Evolutionary conservation across 768 basidiomycete genomes (phyloP).

Genomic region (Auricularia sp.): DNA sequence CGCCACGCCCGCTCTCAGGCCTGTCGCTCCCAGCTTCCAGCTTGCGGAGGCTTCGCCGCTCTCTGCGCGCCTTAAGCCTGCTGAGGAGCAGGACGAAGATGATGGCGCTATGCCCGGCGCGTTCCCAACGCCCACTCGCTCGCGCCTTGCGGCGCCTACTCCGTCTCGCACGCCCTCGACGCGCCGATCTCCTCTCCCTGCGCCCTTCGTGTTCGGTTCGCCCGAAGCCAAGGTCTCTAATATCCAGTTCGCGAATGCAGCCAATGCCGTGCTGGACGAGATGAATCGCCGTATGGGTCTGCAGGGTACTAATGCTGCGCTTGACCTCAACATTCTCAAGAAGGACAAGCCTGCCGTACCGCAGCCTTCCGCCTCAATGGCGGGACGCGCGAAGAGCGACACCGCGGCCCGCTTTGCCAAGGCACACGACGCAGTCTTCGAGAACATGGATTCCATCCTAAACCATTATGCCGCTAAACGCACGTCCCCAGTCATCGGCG

Average conservation of each 20-base stretch:
- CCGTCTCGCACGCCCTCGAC: slow-evolving; percentile 17
- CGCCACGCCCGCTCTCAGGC: slow-evolving; percentile 51
- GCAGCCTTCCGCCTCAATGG: neutral
- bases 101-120: slow-evolving; percentile 29
- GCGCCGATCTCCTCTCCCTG: slow-evolving; percentile 16
- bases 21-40: slow-evolving; percentile 60
- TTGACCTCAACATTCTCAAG: slow-evolving; percentile 36
- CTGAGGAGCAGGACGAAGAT: slow-evolving; percentile 19
- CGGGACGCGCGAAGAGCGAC: neutral
- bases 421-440: slow-evolving; percentile 54
- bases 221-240: slow-evolving; percentile 57
- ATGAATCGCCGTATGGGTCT: slow-evolving; percentile 65
- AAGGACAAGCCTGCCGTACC: slow-evolving; percentile 10
- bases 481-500: slow-evolving; percentile 5
- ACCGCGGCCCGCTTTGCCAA: slow-evolving; percentile 33
- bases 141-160: slow-evolving; percentile 5
- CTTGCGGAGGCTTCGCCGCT: slow-evolving; percentile 49
- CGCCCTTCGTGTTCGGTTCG: slow-evolving; percentile 71
- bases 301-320: slow-evolving; percentile 38
- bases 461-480: slow-evolving; percentile 39
- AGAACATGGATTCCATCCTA: slow-evolving; percentile 69
- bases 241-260: slow-evolving; percentile 53
- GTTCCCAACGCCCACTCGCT: slow-evolving; percentile 25
- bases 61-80: slow-evolving; percentile 26
- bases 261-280: slow-evolving; percentile 65